These are phyloP conservation scores for Eutypa lata DNA, from an alignment of 2,329 filamentous ascomycete genomes.

Conservation along the genomic window DNA sequence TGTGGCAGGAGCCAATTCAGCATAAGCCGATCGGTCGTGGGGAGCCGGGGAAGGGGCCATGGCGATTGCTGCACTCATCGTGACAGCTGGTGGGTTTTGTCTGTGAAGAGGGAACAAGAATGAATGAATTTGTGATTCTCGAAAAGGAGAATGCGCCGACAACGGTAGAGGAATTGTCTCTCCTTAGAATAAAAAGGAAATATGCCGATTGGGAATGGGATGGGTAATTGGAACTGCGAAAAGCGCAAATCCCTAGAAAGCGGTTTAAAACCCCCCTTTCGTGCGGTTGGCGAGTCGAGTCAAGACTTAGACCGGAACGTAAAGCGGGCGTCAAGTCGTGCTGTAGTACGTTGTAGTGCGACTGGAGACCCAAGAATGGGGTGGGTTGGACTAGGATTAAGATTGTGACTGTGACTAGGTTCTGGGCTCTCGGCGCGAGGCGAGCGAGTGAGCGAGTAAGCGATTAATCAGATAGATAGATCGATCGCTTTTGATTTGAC, in stretches of 20 bases:
- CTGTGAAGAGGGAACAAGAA: background rate
- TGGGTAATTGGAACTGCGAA: background rate
- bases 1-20: constrained; percentile 46
- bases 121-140: background rate
- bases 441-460: too few relatives aligned
- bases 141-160: background rate
- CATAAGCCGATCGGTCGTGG: constrained; percentile 59
- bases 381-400: too few relatives aligned
- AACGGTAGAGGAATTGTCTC: background rate
- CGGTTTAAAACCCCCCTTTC: background rate
- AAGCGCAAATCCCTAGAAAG: background rate
- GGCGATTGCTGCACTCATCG: constrained; percentile 65
- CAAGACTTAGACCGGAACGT: background rate
- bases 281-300: background rate
- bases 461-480: too few relatives aligned
- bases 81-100: constrained; percentile 23
- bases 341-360: background rate
- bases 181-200: background rate
- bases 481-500: too few relatives aligned
- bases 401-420: too few relatives aligned
- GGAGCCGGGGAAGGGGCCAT: constrained; percentile 68
- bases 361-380: background rate
- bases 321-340: background rate
- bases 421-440: too few relatives aligned
- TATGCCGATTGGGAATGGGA: background rate